Evolutionary conservation across 257 asterid genomes (phyloP).

Genomic region (Solanum pennellii): DNA sequence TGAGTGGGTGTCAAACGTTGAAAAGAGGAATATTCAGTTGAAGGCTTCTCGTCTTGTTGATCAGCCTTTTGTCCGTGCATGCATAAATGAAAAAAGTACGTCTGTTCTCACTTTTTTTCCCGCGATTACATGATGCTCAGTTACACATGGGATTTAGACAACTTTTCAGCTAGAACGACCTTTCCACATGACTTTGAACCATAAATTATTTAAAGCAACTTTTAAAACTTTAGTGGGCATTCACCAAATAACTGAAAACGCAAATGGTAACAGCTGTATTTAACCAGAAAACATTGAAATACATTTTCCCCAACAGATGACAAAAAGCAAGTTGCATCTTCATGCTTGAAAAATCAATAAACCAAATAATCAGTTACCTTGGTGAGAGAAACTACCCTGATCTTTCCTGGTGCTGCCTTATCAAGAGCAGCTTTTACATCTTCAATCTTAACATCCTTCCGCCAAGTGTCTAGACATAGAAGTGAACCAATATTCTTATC

Average conservation of each 20-base stretch:
- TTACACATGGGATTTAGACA: background rate
- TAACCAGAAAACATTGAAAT: background rate
- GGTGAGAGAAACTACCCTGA: conserved; percentile 53
- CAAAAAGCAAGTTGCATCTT: background rate
- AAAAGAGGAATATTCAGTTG: background rate
- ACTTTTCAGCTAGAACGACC: background rate
- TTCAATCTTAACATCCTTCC: conserved; percentile 54
- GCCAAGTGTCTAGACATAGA: conserved; percentile 71
- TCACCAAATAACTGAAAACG: background rate
- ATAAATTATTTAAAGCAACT: background rate
- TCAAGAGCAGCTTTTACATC: conserved; percentile 58
- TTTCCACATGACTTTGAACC: background rate
- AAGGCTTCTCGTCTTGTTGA: background rate
- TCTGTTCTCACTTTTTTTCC: background rate
- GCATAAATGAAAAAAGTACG: background rate
- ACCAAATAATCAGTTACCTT: conserved; percentile 43
- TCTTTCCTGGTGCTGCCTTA: conserved; percentile 55
- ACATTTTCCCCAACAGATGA: background rate
- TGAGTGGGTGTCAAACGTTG: background rate
- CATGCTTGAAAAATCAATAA: background rate
- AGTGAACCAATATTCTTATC: background rate
- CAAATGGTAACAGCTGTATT: background rate
- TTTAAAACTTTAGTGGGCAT: background rate
- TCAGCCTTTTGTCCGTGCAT: background rate
- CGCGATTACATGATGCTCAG: background rate